A percentile compares a stretch with the other conserved stretches of the same genome.
phyloP scores from a whole-genome alignment of 2,329 filamentous ascomycete species.

The Penicillium hordei region DNA sequence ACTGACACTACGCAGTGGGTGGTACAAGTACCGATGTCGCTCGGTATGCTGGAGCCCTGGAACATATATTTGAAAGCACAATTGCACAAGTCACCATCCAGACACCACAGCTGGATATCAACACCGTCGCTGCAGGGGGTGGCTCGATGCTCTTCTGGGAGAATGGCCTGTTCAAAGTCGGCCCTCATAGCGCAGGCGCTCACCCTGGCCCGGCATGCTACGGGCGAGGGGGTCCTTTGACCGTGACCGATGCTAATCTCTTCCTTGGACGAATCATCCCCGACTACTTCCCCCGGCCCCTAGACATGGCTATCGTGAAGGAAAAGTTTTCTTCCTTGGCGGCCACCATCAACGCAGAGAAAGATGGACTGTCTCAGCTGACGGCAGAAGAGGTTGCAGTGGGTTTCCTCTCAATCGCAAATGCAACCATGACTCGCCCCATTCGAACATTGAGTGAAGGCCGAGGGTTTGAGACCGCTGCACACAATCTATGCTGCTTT shows the following conservation, averaged over 20 bases:
- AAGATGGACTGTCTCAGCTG: neutral
- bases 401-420: conserved; percentile 40
- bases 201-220: conserved; percentile 92
- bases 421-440: conserved; percentile 56
- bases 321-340: conserved; percentile 50
- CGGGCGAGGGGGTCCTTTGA: conserved; percentile 82
- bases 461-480: conserved; percentile 64
- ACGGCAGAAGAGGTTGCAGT: conserved; percentile 58
- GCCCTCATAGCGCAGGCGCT: conserved; percentile 83
- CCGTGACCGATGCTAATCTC: conserved; percentile 88
- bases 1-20: conserved; percentile 56
- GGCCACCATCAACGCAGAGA: conserved; percentile 70
- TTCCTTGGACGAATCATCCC: conserved; percentile 81
- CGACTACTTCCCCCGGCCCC: conserved; percentile 83
- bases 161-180: conserved; percentile 86
- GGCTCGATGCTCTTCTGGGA: conserved; percentile 70
- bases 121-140: conserved; percentile 87
- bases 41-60: conserved; percentile 79
- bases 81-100: conserved; percentile 75
- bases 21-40: conserved; percentile 87
- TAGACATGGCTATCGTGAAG: conserved; percentile 73
- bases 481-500: conserved; percentile 32
- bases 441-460: conserved; percentile 88
- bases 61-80: conserved; percentile 90
- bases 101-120: conserved; percentile 87